Percentiles rank a stretch among this genome's conserved stretches.
Conservation (phyloP, 176 grass and related monocot species). For the Lolium multiflorum region DNA sequence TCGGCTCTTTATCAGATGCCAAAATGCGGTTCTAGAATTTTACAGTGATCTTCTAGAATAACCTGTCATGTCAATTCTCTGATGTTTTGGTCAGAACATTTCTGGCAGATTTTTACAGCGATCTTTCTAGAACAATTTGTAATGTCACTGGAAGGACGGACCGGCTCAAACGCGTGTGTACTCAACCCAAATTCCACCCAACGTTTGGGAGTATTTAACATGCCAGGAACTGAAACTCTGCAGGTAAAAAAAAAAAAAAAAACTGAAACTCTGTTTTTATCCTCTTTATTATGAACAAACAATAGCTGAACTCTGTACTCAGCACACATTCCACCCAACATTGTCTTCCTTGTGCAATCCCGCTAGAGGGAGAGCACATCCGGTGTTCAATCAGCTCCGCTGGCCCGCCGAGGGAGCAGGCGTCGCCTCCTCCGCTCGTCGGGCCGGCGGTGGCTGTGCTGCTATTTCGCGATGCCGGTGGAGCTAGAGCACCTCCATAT, state of each 20-base stretch:
- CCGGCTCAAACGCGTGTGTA: not conserved
- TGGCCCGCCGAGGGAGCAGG: not conserved
- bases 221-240: not conserved
- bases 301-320: not conserved
- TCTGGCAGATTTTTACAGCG: not conserved
- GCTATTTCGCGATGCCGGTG: not conserved
- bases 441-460: not conserved
- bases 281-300: not conserved
- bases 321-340: not conserved
- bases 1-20: no score
- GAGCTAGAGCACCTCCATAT: not conserved
- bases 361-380: not conserved
- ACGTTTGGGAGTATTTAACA: not conserved
- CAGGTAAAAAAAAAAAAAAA: no score
- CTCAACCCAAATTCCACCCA: no score
- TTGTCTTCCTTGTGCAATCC: not conserved
- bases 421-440: not conserved
- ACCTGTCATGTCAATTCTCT: no score
- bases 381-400: not conserved
- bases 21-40: no score
- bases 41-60: no score
- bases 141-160: not conserved
- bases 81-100: no score
- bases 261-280: not conserved
- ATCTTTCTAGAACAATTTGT: not conserved